Evolutionary conservation across 2,329 filamentous ascomycete species (phyloP).

Genomic region (Diaporthe sp.): DNA sequence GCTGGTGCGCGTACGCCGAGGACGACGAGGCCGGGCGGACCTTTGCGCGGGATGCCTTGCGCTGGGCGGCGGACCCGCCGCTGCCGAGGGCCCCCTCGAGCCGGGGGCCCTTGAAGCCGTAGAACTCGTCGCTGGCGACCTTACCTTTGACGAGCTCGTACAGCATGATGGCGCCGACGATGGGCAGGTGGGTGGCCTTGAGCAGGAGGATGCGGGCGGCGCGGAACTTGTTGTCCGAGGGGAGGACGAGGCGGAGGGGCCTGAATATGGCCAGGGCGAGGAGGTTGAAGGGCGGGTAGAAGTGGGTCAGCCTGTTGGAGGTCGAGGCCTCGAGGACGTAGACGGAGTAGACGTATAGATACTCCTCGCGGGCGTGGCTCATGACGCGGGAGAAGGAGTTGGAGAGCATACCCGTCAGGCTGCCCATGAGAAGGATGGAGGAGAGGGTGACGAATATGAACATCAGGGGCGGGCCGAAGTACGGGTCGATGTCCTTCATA

Average conservation of each 20-base stretch:
- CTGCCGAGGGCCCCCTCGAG: constrained; percentile 13
- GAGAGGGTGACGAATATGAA: constrained; percentile 83
- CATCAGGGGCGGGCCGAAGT: constrained; percentile 73
- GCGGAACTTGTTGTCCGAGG: constrained; percentile 74
- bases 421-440: constrained; percentile 84
- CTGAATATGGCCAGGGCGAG: constrained; percentile 79
- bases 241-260: constrained; percentile 77
- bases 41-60: constrained; percentile 33
- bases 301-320: constrained; percentile 77
- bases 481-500: constrained; percentile 70
- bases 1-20: constrained; percentile 43
- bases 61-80: constrained; percentile 19
- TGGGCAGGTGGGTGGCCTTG: constrained; percentile 74
- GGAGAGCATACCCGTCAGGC: constrained; percentile 80
- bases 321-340: constrained; percentile 77
- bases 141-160: constrained; percentile 70
- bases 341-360: constrained; percentile 80
- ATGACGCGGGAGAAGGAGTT: constrained; percentile 80
- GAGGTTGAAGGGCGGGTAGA: constrained; percentile 81
- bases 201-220: constrained; percentile 72
- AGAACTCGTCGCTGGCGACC: constrained; percentile 58
- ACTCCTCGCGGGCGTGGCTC: constrained; percentile 78
- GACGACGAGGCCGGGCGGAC: constrained; percentile 38
- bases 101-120: constrained; percentile 63
- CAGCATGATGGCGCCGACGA: constrained; percentile 77